phyloP scores from a whole-genome alignment of 2,329 filamentous ascomycete genomes.

The Fusarium xylarioides region DNA sequence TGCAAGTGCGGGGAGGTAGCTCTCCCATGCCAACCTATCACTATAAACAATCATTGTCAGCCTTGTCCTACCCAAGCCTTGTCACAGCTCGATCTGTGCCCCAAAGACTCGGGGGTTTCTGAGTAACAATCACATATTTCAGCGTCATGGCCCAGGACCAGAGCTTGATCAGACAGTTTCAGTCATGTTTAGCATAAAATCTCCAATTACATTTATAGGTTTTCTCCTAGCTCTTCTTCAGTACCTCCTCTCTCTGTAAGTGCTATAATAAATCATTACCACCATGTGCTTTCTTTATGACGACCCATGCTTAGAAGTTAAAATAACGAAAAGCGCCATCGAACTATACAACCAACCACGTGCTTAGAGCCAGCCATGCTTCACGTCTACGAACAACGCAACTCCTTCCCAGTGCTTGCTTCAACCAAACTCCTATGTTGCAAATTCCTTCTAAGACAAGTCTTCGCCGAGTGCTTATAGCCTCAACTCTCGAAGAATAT shows the following conservation, averaged over 20 bases:
- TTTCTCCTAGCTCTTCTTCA: conserved; percentile 14
- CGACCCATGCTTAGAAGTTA: conserved; percentile 34
- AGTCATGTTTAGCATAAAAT: conserved; percentile 8
- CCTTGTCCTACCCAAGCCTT: conserved; percentile 32
- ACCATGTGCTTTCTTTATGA: conserved; percentile 40
- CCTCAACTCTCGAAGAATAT: conserved; percentile 86
- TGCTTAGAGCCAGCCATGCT: conserved; percentile 17
- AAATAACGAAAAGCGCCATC: conserved; percentile 24
- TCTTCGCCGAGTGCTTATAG: conserved; percentile 73
- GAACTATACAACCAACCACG: conserved; percentile 36
- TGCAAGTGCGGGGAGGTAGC: conserved; percentile 37
- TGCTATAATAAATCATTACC: conserved; percentile 39
- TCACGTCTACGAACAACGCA: conserved; percentile 27
- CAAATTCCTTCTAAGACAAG: conserved; percentile 1
- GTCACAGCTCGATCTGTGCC: conserved; percentile 14
- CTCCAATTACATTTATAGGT: conserved; percentile 34
- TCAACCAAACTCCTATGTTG: conserved; percentile 9
- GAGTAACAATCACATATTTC: conserved; percentile 3
- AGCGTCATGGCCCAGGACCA: neutral
- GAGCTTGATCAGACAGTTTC: neutral
- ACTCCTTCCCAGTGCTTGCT: conserved; percentile 12
- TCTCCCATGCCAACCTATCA: conserved; percentile 2
- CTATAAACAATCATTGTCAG: conserved; percentile 13
- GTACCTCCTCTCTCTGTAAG: neutral
- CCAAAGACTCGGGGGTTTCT: conserved; percentile 18